Conservation (phyloP, 2,329 filamentous ascomycete genomes). For the Neospermospora avenae region DNA sequence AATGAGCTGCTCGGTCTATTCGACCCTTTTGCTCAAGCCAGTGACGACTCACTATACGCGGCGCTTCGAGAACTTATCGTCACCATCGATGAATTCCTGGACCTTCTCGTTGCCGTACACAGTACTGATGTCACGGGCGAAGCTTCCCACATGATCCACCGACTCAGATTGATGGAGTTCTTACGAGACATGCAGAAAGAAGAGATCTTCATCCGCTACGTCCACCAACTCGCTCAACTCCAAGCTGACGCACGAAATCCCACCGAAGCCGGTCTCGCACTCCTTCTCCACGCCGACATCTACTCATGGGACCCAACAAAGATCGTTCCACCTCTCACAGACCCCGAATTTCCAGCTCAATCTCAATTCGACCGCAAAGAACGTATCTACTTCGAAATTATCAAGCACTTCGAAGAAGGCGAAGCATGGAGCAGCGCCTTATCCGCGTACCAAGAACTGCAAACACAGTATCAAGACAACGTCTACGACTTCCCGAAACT, state of each 20-base stretch:
- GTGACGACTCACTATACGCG: slow-evolving; percentile 69
- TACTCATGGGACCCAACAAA: slow-evolving; percentile 84
- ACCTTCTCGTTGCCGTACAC: slow-evolving; percentile 86
- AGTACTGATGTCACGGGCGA: slow-evolving; percentile 71
- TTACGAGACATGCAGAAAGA: slow-evolving; percentile 95
- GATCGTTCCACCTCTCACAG: slow-evolving; percentile 61
- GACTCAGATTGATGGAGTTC: slow-evolving; percentile 90
- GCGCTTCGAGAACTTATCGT: slow-evolving; percentile 76
- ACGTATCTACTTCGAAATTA: slow-evolving; percentile 88
- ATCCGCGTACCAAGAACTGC: slow-evolving; percentile 84
- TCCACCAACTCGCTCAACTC: slow-evolving; percentile 81
- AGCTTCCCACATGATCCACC: slow-evolving; percentile 80
- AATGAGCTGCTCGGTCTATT: slow-evolving; percentile 81
- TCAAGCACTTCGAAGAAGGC: slow-evolving; percentile 92
- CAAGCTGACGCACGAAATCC: slow-evolving; percentile 75
- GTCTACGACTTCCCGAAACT: slow-evolving; percentile 90
- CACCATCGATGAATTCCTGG: slow-evolving; percentile 86
- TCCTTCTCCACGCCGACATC: slow-evolving; percentile 86
- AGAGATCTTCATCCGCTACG: slow-evolving; percentile 93
- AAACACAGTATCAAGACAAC: slow-evolving; percentile 85
- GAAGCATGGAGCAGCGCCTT: slow-evolving; percentile 89
- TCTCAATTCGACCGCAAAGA: slow-evolving; percentile 91
- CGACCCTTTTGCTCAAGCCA: slow-evolving; percentile 60
- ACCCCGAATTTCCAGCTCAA: slow-evolving; percentile 78
- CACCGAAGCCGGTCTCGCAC: slow-evolving; percentile 82